Percentiles rank a stretch among this genome's conserved stretches.
Conservation (phyloP, 352 stramenopile genomes). For the Lagenidium giganteum region DNA sequence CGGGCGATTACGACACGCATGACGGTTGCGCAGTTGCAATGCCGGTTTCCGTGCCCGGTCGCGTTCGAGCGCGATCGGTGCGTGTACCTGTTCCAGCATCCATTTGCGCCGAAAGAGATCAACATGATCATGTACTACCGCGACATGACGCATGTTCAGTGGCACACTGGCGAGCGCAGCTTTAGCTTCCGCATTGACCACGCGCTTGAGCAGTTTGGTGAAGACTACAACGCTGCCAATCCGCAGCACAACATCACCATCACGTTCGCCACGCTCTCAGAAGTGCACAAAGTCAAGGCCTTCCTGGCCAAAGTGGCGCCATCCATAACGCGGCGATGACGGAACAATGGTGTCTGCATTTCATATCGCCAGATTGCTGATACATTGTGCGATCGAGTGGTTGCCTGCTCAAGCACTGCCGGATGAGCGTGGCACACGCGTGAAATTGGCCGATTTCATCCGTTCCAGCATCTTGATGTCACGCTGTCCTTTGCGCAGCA, state of each 20-base stretch:
- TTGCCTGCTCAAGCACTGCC: too few species aligned
- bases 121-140: constrained; percentile 77
- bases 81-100: constrained; percentile 70
- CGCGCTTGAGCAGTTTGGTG: constrained; percentile 50
- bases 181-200: constrained; percentile 43
- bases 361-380: too few species aligned
- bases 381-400: too few species aligned
- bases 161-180: constrained; percentile 30
- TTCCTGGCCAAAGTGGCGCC: constrained; percentile 24
- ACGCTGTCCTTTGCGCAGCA: constrained; percentile 80
- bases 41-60: constrained; percentile 55
- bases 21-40: constrained; percentile 46
- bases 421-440: too few species aligned
- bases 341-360: too few species aligned
- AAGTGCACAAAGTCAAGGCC: constrained; percentile 33
- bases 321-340: too few species aligned
- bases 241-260: constrained; percentile 51
- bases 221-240: constrained; percentile 57
- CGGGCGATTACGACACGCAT: constrained; percentile 45
- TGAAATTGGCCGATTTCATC: constrained; percentile 63
- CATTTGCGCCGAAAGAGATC: constrained; percentile 57
- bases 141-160: constrained; percentile 45
- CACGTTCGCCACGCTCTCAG: constrained; percentile 39
- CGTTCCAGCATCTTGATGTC: constrained; percentile 75
- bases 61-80: constrained; percentile 45